Percentiles rank a stretch among this genome's conserved stretches.
Evolutionary conservation across 345 rosid species (phyloP).

Genomic region (Heritiera littoralis): DNA sequence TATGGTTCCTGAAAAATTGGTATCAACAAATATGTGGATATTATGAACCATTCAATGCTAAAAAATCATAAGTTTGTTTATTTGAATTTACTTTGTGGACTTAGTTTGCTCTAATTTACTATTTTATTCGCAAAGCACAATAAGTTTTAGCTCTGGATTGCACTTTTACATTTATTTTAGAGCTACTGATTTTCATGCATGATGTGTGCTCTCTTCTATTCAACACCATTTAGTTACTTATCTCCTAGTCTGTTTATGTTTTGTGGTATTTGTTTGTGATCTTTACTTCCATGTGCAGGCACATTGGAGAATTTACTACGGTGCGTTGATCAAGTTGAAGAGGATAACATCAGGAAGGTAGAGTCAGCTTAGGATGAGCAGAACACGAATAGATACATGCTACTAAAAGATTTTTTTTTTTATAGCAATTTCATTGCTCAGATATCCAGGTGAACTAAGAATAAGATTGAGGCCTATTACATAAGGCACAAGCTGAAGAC

Average conservation of each 20-base stretch:
- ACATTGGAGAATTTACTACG: conserved; percentile 63
- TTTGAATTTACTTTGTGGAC: background rate
- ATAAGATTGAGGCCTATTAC: background rate
- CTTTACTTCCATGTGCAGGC: conserved; percentile 36
- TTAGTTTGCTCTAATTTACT: conserved; percentile 4
- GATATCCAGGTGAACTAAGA: conserved; percentile 2
- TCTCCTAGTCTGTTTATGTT: background rate
- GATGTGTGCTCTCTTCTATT: background rate
- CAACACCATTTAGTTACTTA: background rate
- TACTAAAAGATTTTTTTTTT: background rate
- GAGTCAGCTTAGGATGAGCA: background rate
- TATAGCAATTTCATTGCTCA: conserved; percentile 6
- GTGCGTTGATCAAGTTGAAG: conserved; percentile 60
- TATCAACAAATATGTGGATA: background rate
- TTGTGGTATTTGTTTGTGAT: background rate
- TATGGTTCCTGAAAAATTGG: background rate
- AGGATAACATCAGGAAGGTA: conserved; percentile 55
- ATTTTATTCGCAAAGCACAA: background rate
- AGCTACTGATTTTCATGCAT: conserved; percentile 1
- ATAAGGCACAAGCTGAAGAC: background rate
- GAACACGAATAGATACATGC: background rate
- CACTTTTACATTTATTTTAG: background rate
- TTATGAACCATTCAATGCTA: background rate
- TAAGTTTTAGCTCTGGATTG: conserved; percentile 12
- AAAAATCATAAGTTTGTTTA: background rate